Evolutionary conservation across 192 early-diverging fungal genomes (phyloP).

Genomic region (Gamsiella multidivaricata): DNA sequence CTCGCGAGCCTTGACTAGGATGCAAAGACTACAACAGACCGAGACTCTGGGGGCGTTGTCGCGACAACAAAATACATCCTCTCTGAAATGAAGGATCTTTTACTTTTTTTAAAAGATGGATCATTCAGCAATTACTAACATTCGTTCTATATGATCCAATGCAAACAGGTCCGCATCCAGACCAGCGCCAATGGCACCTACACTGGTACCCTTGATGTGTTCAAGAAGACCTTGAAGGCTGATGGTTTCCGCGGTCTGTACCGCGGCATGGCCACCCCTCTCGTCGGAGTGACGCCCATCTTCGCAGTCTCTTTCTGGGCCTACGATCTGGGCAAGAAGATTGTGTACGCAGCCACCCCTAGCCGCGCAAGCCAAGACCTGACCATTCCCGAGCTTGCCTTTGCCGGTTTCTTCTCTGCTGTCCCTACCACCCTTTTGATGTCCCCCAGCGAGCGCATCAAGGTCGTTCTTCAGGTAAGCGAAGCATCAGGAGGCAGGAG

Average conservation of each 20-base stretch:
- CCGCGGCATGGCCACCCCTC: conserved; percentile 93
- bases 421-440: conserved; percentile 94
- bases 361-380: conserved; percentile 67
- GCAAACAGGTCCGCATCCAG: conserved; percentile 85
- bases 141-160: no score
- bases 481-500: not conserved
- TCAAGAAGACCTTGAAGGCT: conserved; percentile 89
- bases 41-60: no score
- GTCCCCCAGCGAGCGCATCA: conserved; percentile 96
- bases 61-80: no score
- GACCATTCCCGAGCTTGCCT: conserved; percentile 79
- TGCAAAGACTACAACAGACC: no score
- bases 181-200: conserved; percentile 83
- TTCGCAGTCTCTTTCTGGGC: conserved; percentile 96
- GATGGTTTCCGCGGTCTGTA: conserved; percentile 94
- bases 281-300: conserved; percentile 95
- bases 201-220: conserved; percentile 90
- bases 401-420: conserved; percentile 96
- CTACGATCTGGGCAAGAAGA: conserved; percentile 83
- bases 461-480: conserved; percentile 90
- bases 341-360: conserved; percentile 69
- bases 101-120: no score
- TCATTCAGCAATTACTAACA: no score
- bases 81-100: no score
- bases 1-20: no score